A percentile compares a stretch with the other conserved stretches of the same genome.
These are phyloP conservation scores for Fusarium zealandicum DNA, from an alignment of 2,329 filamentous ascomycete species.

Conservation along the genomic window DNA sequence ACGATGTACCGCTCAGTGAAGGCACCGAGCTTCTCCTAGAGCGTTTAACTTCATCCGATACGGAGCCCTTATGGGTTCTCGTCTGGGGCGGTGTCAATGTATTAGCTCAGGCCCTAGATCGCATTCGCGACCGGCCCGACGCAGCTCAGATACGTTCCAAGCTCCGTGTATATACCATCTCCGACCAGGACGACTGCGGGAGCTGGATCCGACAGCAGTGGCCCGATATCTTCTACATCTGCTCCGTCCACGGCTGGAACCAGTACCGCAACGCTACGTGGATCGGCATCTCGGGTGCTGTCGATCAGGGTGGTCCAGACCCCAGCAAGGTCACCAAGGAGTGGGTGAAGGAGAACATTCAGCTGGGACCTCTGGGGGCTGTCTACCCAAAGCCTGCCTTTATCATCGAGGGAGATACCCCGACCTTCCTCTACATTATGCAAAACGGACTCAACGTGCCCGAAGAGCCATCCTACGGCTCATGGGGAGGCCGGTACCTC, in stretches of 20 bases:
- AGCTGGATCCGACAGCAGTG: conserved; percentile 60
- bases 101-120: conserved; percentile 54
- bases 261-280: conserved; percentile 62
- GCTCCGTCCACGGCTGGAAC: conserved; percentile 62
- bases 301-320: conserved; percentile 48
- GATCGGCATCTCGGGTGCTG: conserved; percentile 59
- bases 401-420: conserved; percentile 61
- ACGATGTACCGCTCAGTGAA: conserved; percentile 37
- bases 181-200: conserved; percentile 65
- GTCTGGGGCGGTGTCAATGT: conserved; percentile 62
- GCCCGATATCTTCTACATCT: conserved; percentile 63
- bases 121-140: conserved; percentile 41
- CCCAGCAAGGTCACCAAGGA: conserved; percentile 53
- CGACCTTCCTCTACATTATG: conserved; percentile 55
- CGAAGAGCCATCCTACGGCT: conserved; percentile 55
- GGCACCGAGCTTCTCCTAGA: conserved; percentile 53
- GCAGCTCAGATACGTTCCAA: conserved; percentile 48
- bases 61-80: conserved; percentile 58
- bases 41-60: conserved; percentile 25
- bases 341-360: conserved; percentile 62
- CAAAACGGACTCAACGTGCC: conserved; percentile 48
- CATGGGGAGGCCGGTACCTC: conserved; percentile 58
- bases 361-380: conserved; percentile 53
- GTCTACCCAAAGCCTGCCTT: conserved; percentile 56
- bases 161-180: conserved; percentile 62